phyloP scores from a whole-genome alignment of 208 protist species.

The Crithidia fasciculata region DNA sequence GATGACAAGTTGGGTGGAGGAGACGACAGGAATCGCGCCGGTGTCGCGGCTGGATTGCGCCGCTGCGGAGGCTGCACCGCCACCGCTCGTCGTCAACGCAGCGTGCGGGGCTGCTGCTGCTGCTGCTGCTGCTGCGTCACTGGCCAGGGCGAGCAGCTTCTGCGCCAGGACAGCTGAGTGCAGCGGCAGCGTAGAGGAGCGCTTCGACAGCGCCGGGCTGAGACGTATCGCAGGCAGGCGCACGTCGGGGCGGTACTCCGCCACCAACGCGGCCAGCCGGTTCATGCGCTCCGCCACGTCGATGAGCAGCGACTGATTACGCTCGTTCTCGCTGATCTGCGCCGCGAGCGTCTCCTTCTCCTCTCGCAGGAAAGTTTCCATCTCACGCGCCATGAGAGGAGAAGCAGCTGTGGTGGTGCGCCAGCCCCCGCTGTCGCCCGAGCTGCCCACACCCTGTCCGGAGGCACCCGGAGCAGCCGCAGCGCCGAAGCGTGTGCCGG shows the following conservation, averaged over 20 bases:
- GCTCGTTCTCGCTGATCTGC: constrained; percentile 25
- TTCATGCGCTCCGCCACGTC: constrained; percentile 51
- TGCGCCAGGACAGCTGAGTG: constrained; percentile 42
- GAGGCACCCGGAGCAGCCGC: neutral
- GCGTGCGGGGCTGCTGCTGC: neutral
- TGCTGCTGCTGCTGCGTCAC: constrained; percentile 34
- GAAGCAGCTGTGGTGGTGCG: constrained; percentile 22
- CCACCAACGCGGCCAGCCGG: constrained; percentile 29
- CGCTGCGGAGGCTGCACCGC: neutral
- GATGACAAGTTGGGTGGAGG: constrained; percentile 38
- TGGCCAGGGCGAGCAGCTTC: constrained; percentile 65
- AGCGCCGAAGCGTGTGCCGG: neutral
- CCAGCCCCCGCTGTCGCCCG: constrained; percentile 6
- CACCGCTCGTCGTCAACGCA: neutral
- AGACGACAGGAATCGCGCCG: neutral
- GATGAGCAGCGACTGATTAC: constrained; percentile 28
- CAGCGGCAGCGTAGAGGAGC: constrained; percentile 36
- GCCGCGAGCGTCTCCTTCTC: constrained; percentile 29
- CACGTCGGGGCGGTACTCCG: constrained; percentile 52
- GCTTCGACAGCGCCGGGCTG: constrained; percentile 26
- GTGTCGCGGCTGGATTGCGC: neutral
- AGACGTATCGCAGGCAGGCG: constrained; percentile 24
- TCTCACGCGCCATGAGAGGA: constrained; percentile 44
- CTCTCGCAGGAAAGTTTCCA: constrained; percentile 43
- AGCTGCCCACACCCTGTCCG: neutral